Evolutionary conservation across 2,329 filamentous ascomycete species (phyloP).

Genomic region (Pseudopyrenochaeta lycopersici): DNA sequence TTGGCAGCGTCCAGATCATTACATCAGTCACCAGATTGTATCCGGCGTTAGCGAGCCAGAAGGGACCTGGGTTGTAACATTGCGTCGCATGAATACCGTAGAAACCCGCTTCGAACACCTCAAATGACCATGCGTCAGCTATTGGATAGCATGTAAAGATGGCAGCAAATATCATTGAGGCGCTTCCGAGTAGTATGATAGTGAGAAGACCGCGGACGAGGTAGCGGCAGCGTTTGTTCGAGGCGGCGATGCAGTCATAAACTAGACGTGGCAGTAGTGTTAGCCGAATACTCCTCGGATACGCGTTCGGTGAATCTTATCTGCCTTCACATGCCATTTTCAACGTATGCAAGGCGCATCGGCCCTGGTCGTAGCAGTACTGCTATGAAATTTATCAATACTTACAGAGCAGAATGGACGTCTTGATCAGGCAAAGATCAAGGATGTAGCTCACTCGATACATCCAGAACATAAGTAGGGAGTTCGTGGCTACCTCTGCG

Average conservation of each 20-base stretch:
- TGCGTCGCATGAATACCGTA: constrained; percentile 20
- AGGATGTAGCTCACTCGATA: constrained; percentile 42
- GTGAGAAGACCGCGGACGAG: constrained; percentile 30
- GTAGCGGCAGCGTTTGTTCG: constrained; percentile 35
- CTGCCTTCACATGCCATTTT: neutral
- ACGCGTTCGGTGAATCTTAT: no score
- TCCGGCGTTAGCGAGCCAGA: constrained; percentile 48
- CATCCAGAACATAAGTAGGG: constrained; percentile 34
- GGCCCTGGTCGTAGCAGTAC: neutral
- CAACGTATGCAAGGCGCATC: neutral
- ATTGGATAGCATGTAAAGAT: constrained; percentile 39
- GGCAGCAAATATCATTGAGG: constrained; percentile 38
- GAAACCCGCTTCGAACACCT: constrained; percentile 29
- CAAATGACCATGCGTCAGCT: constrained; percentile 34
- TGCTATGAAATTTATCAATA: neutral
- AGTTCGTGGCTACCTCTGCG: constrained; percentile 13
- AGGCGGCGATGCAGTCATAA: constrained; percentile 40
- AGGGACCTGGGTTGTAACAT: constrained; percentile 35
- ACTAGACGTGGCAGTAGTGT: constrained; percentile 17
- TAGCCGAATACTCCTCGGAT: neutral
- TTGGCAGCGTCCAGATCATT: constrained; percentile 54
- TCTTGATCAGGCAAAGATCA: constrained; percentile 41
- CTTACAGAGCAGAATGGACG: constrained; percentile 40
- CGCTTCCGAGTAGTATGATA: constrained; percentile 28
- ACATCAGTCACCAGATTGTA: constrained; percentile 54